Evolutionary conservation across 768 basidiomycete genomes (phyloP).

Genomic region (Macrolepiota fuliginosa): DNA sequence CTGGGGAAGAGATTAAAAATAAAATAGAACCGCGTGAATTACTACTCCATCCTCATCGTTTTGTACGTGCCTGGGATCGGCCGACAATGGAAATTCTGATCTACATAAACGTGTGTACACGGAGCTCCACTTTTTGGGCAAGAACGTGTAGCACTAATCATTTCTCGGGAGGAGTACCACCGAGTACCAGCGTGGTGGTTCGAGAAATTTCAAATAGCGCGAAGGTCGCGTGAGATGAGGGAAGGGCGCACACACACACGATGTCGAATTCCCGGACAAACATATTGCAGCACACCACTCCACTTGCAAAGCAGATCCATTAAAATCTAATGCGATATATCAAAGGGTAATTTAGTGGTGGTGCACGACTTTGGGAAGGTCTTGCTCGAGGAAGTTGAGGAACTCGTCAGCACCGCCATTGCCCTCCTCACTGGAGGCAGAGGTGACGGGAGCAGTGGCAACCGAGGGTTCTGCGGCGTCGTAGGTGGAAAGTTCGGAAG

Average conservation of each 20-base stretch:
- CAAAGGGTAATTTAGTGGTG: constrained; percentile 36
- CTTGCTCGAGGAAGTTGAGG: constrained; percentile 79
- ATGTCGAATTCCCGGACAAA: neutral
- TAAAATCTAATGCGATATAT: constrained; percentile 9
- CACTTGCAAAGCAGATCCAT: constrained; percentile 3
- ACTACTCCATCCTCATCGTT: too few relatives aligned
- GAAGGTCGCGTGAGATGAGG: too few relatives aligned
- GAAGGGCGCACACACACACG: neutral
- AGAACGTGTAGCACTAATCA: too few relatives aligned
- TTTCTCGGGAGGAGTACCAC: too few relatives aligned
- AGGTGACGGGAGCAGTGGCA: constrained; percentile 32
- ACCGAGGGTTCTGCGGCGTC: constrained; percentile 74
- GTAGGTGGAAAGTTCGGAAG: constrained; percentile 85
- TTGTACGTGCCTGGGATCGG: too few relatives aligned
- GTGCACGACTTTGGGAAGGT: constrained; percentile 63
- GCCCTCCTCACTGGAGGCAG: constrained; percentile 36
- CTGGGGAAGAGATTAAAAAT: too few relatives aligned
- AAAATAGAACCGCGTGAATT: too few relatives aligned
- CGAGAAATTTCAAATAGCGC: too few relatives aligned
- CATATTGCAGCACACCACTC: neutral
- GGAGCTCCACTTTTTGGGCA: too few relatives aligned
- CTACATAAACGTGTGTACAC: neutral
- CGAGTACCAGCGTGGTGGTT: too few relatives aligned
- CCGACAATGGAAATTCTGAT: too few relatives aligned
- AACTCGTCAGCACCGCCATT: constrained; percentile 70